A percentile compares a stretch with the other conserved stretches of the same genome.
Evolutionary conservation across 2,329 filamentous ascomycete genomes (phyloP).

Genomic region (Hypoxylon sp.): DNA sequence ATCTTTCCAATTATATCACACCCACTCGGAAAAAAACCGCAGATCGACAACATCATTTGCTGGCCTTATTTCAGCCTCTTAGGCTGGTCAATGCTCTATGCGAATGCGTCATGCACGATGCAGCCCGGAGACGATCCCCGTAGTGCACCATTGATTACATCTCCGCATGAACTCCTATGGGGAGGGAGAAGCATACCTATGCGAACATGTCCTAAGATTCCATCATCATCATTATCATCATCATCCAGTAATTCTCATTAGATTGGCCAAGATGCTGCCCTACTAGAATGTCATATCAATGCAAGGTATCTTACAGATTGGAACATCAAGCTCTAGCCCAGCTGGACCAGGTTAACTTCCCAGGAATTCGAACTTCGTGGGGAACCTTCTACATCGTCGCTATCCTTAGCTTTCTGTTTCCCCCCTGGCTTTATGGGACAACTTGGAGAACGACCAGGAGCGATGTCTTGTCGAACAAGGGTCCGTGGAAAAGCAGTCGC

Average conservation of each 20-base stretch:
- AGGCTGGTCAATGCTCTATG: conserved; percentile 21
- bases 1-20: conserved; percentile 44
- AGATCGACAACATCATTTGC: conserved; percentile 30
- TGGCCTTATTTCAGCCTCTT: conserved; percentile 42
- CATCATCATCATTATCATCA: not conserved
- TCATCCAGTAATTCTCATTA: conserved; percentile 11
- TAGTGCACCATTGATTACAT: conserved; percentile 23
- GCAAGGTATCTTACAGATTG: conserved; percentile 11
- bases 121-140: conserved; percentile 31
- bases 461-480: conserved; percentile 7
- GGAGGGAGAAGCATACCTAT: not conserved
- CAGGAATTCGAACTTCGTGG: conserved; percentile 12
- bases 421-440: not conserved
- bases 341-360: conserved; percentile 13
- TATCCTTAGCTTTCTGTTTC: conserved; percentile 25
- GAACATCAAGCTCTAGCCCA: conserved; percentile 5
- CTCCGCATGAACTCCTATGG: conserved; percentile 8
- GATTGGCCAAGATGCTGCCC: conserved; percentile 11
- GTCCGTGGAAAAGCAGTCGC: conserved; percentile 10
- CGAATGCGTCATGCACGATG: conserved; percentile 27
- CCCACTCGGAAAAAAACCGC: not conserved
- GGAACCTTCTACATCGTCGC: conserved; percentile 23
- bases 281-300: conserved; percentile 7
- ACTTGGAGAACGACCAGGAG: conserved; percentile 7
- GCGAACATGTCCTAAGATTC: conserved; percentile 4